phyloP scores from a whole-genome alignment of 176 grass and related monocot species.

The Luzula sylvatica region DNA sequence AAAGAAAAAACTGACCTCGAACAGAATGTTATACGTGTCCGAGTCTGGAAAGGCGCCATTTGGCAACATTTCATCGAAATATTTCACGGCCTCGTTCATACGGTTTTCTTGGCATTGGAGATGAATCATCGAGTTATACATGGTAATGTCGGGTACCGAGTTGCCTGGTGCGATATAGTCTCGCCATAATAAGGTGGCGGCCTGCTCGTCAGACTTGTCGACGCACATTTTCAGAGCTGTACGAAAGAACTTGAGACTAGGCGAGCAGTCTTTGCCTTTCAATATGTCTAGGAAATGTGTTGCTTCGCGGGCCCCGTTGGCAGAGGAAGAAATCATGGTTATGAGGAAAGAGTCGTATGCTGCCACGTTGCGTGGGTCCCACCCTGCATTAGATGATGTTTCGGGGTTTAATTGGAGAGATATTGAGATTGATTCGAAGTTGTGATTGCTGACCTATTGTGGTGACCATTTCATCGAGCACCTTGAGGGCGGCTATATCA shows the following conservation, averaged over 20 bases:
- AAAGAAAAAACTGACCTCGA: slow-evolving; percentile 13
- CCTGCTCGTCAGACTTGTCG: slow-evolving; percentile 13
- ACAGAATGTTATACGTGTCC: slow-evolving; percentile 40
- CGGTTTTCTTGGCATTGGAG: slow-evolving; percentile 33
- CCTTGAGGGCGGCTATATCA: slow-evolving; percentile 36
- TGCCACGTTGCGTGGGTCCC: slow-evolving; percentile 39
- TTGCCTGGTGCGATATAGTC: slow-evolving; percentile 23
- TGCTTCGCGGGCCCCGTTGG: slow-evolving; percentile 34
- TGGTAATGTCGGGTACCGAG: slow-evolving; percentile 35
- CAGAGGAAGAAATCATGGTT: slow-evolving; percentile 37
- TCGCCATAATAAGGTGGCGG: slow-evolving; percentile 42
- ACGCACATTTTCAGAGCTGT: slow-evolving; percentile 28
- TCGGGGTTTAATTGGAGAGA: too few species aligned
- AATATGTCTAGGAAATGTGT: slow-evolving; percentile 38
- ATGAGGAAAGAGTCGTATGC: slow-evolving; percentile 79
- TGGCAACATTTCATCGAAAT: slow-evolving; percentile 60
- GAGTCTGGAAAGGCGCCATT: slow-evolving; percentile 56
- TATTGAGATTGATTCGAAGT: too few species aligned
- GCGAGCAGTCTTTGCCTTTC: slow-evolving; percentile 30
- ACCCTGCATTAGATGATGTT: slow-evolving; percentile 4
- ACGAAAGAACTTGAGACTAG: slow-evolving; percentile 62
- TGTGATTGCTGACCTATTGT: slow-evolving; percentile 11
- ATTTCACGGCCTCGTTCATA: slow-evolving; percentile 19
- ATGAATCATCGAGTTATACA: slow-evolving; percentile 64
- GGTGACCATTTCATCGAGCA: slow-evolving; percentile 69